A percentile compares a stretch with the other conserved stretches of the same genome.
These are phyloP conservation scores for Zygnema cylindricum DNA, from an alignment of 139 green algal genomes.

Conservation along the genomic window DNA sequence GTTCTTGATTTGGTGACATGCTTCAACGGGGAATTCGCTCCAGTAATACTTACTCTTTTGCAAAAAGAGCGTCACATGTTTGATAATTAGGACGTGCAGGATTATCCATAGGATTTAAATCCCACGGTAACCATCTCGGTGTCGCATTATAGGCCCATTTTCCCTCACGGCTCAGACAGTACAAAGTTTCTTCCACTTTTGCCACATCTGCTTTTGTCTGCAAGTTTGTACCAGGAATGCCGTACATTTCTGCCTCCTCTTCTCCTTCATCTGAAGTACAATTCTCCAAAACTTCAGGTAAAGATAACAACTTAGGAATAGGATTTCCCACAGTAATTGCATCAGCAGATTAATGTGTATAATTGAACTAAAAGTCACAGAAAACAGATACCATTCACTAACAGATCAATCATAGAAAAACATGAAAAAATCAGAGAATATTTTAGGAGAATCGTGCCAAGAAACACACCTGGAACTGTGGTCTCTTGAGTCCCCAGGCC, in stretches of 20 bases:
- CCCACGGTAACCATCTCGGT: conserved; percentile 36
- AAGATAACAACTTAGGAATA: background rate
- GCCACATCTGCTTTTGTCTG: background rate
- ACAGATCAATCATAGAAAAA: background rate
- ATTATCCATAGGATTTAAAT: conserved; percentile 14
- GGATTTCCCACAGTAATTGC: background rate
- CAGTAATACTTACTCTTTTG: background rate
- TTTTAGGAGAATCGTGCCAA: background rate
- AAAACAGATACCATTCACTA: conserved; percentile 1
- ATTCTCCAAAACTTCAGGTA: background rate
- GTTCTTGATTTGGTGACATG: too few relatives aligned
- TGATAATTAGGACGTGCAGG: conserved; percentile 26
- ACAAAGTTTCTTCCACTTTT: conserved; percentile 7
- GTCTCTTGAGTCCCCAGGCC: background rate
- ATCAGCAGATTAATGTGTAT: background rate
- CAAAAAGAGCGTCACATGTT: conserved; percentile 34
- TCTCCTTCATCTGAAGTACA: background rate
- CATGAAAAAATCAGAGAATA: background rate
- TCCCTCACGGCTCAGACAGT: conserved; percentile 1
- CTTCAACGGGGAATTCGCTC: too few relatives aligned
- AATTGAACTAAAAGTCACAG: background rate
- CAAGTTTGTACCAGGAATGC: conserved; percentile 15
- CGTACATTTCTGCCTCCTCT: background rate
- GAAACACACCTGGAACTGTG: conserved; percentile 3
- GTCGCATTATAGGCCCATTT: conserved; percentile 3